Base-by-base conservation (phyloP, 2,329 filamentous ascomycete species). In the Fusarium sp. region DNA sequence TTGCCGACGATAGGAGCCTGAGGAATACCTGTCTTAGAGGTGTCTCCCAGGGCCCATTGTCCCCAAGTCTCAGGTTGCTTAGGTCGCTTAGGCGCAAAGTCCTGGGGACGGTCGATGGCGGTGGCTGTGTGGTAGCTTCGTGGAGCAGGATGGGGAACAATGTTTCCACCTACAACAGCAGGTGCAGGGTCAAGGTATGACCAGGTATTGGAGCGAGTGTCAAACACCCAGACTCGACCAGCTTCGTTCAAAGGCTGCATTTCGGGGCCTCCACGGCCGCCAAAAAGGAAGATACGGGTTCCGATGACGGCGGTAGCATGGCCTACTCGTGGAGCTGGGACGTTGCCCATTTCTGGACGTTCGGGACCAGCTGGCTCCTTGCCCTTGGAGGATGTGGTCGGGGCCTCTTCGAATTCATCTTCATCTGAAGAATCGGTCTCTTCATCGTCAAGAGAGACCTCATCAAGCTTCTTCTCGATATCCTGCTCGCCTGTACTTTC, bases 201-300 rank as follows among this genome's bases (percentile, higher is more conserved):
- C 94, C 93, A 97, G 14, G 79, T 80, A 55, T 84, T 80, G n/a
- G 82, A 80, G 60, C 84, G 81, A 1, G 90, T 89, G 75, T 93
- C 87, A 73, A 92, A 94, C 30, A 89, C 83, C 93, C 93, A 96
- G 51, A 96, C 83, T 5, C 88, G 83, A 17, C 93, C 93, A 13
- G 82, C 77, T 74, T 97, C 93, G 52, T 94, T 87, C 13, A 97
- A 82, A 1, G 92, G 88, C 3, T 86, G 81, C 86, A 92, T 90
- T 28, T 87, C 88, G 5, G 83, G 79, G 0, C 91, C 91, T 33
- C 90, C 90, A 44, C 92, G 89, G 11, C 94, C 93, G 47, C 92
- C 93, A 78, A 94, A 97, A 41, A 96, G 68, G 79, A 95, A 95
- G 72, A 96, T 89, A 22, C 88, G 89, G 44, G 86, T 84, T 59